phyloP scores from a whole-genome alignment of 352 stramenopile genomes.

The Phytophthora foliorum region DNA sequence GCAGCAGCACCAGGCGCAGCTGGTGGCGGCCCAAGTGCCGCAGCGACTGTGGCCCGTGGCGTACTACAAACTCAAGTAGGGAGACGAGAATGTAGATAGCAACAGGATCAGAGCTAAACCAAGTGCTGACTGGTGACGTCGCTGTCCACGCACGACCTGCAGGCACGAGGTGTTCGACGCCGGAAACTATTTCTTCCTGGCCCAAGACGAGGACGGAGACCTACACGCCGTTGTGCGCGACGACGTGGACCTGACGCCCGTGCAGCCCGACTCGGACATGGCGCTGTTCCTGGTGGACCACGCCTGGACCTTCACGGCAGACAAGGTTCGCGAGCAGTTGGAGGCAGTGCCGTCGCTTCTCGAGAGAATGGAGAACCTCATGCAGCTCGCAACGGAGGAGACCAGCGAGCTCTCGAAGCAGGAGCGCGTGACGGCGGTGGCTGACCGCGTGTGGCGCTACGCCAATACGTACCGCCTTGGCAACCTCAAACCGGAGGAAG shows the following conservation, averaged over 20 bases:
- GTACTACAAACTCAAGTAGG: constrained; percentile 65
- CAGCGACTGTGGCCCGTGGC: constrained; percentile 52
- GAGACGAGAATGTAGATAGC: not conserved
- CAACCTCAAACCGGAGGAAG: constrained; percentile 51
- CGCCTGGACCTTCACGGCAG: constrained; percentile 64
- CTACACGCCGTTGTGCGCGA: constrained; percentile 57
- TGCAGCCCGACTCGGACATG: constrained; percentile 50
- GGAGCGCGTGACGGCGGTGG: constrained; percentile 38
- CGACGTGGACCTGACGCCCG: constrained; percentile 45
- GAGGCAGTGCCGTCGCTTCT: constrained; percentile 43
- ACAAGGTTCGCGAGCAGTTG: constrained; percentile 49
- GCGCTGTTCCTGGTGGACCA: constrained; percentile 65
- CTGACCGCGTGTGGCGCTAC: constrained; percentile 55
- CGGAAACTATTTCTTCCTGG: constrained; percentile 58
- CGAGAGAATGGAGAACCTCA: constrained; percentile 57
- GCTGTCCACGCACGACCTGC: constrained; percentile 10
- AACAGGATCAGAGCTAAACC: not conserved
- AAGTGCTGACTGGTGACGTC: constrained; percentile 18
- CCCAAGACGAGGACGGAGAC: constrained; percentile 55
- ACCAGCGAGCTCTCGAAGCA: constrained; percentile 24
- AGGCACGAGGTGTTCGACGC: constrained; percentile 62
- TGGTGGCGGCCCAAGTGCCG: constrained; percentile 49
- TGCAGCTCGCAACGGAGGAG: constrained; percentile 45
- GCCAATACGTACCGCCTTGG: constrained; percentile 63
- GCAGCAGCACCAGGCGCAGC: constrained; percentile 53